Percentiles rank a stretch among this genome's conserved stretches.
These are phyloP conservation scores for Tricholoma saponaceum DNA, from an alignment of 768 basidiomycete genomes.

Conservation along the genomic window DNA sequence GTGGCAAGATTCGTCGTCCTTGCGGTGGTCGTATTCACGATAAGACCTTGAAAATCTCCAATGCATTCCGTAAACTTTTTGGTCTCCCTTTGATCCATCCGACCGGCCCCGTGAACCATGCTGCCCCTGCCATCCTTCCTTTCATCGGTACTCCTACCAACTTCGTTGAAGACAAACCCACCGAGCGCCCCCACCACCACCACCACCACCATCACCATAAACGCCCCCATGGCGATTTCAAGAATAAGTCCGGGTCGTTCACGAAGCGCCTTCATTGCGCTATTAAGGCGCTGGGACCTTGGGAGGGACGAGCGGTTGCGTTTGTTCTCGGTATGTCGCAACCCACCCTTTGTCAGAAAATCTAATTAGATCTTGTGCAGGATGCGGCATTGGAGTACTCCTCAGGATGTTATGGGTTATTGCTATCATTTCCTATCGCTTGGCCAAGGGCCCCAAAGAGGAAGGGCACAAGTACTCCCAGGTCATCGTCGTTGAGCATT, in stretches of 20 bases:
- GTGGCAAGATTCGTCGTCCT: slow-evolving; percentile 8
- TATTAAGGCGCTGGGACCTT: slow-evolving; percentile 66
- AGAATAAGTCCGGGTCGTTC: slow-evolving; percentile 41
- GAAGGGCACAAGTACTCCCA: slow-evolving; percentile 38
- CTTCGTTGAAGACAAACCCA: slow-evolving; percentile 7
- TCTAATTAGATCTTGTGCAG: slow-evolving; percentile 27
- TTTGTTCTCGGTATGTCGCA: slow-evolving; percentile 64
- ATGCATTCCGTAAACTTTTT: slow-evolving; percentile 50
- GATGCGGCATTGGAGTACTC: slow-evolving; percentile 82
- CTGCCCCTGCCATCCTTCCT: slow-evolving; percentile 23
- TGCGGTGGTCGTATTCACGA: slow-evolving; percentile 36
- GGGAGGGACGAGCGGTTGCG: slow-evolving; percentile 81
- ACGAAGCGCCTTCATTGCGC: slow-evolving; percentile 58
- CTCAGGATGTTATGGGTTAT: slow-evolving; percentile 80
- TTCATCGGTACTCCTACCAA: slow-evolving; percentile 24
- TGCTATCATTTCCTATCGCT: slow-evolving; percentile 55
- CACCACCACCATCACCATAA: slow-evolving; percentile 20
- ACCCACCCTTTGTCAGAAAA: not conserved
- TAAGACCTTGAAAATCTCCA: slow-evolving; percentile 50
- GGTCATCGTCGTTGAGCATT: slow-evolving; percentile 34
- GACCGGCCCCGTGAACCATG: no score
- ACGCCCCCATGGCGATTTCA: slow-evolving; percentile 20
- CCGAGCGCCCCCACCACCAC: not conserved
- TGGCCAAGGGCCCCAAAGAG: slow-evolving; percentile 39
- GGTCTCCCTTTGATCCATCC: slow-evolving; percentile 50